Evolutionary conservation across 192 early-diverging fungal genomes (phyloP), one percentile per base, ranked within the genome.

Genomic region (Phlyctochytrium arcticum): DNA sequence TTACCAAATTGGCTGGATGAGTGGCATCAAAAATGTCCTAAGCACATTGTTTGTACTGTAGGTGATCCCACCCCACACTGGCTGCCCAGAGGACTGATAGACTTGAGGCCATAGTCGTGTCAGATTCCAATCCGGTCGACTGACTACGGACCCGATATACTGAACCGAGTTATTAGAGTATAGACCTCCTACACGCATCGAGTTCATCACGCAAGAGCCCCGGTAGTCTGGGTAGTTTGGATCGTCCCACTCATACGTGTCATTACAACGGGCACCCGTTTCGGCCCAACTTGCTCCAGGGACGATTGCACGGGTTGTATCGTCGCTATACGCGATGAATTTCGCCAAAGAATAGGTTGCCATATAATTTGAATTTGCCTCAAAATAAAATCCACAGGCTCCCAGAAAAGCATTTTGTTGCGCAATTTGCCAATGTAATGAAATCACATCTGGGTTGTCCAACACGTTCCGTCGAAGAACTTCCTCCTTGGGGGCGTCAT

Each of bases 1-100:
- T 15, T 53, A 53, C 50, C 50, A 53, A 23, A 53, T 19, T 12
- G 50, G 50, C 24, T 53, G 50, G 26, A 53, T 53, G 15, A 53
- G 50, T 15, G 50, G 50, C 1, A 53, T 23, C 10, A 53, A 23
- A 23, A 53, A 53, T 19, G 50, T 53, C n/a, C 19, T 15, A 12
- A 53, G 26, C 26, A 53, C 27, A 29, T 12, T 12, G 50, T 53
- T 53, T 12, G 19, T 53, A 29, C 50, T 53, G 50, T 53, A 53
- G 50, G 50, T 53, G 15, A 53, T 53, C 12, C 15, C 15, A 29
- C 21, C 50, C 50, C 50, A 53, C 21, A 53, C 50, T 26, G 50
- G 50, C 0, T 29, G 12, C 15, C 50, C 50, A 2, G 19, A 19
- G 15, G 50, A 53, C 12, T 26, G 12, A 23, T 53, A 53, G 15